Evolutionary conservation across 1,284 basidiomycete genomes (phyloP).

Genomic region (Dichomitus squalens): DNA sequence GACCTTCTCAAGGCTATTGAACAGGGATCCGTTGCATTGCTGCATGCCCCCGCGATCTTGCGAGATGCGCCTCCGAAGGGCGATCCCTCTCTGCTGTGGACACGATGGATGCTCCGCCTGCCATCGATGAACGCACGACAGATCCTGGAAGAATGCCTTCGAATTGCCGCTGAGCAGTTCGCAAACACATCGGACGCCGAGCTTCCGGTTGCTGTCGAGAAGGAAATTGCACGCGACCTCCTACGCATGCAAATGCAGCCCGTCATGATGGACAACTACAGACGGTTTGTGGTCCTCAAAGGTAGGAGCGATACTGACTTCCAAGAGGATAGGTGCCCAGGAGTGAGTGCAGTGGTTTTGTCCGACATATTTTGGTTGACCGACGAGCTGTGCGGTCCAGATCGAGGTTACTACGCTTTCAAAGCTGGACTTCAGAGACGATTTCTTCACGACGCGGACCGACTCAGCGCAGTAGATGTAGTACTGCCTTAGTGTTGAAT

Average conservation of each 20-base stretch:
- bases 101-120: conserved; percentile 27
- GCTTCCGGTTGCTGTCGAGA: conserved; percentile 36
- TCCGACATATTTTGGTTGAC: neutral
- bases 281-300: conserved; percentile 62
- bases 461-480: conserved; percentile 8
- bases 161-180: conserved; percentile 42
- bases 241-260: conserved; percentile 56
- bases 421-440: conserved; percentile 45
- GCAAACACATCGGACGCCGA: conserved; percentile 26
- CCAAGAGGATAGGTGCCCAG: conserved; percentile 28
- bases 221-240: conserved; percentile 47
- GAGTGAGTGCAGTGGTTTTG: conserved; percentile 32
- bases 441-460: conserved; percentile 34
- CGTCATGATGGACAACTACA: conserved; percentile 54
- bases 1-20: conserved; percentile 50
- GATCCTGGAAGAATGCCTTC: conserved; percentile 45
- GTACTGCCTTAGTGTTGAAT: neutral
- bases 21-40: conserved; percentile 52
- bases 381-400: conserved; percentile 29
- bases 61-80: conserved; percentile 9
- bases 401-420: conserved; percentile 40
- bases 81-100: conserved; percentile 30
- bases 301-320: conserved; percentile 35
- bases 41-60: conserved; percentile 43
- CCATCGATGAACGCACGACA: conserved; percentile 33